Base-by-base conservation (phyloP, 768 basidiomycete species). In the Rickenella mellea region DNA sequence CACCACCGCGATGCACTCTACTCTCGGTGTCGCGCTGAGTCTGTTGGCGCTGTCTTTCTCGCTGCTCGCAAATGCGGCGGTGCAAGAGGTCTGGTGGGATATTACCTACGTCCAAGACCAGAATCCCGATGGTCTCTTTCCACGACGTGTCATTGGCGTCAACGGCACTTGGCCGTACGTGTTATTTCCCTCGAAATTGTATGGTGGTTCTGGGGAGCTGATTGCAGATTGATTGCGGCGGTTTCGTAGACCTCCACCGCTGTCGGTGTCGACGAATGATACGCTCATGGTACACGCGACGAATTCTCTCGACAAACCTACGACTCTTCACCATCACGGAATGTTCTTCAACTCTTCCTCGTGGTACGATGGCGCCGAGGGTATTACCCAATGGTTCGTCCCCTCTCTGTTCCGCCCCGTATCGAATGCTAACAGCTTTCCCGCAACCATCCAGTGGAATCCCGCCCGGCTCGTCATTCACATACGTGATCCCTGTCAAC, bases 151-250 rank as follows among this genome's bases (percentile, higher is more conserved):
- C 39, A 76, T 96, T 39, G 92, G 92, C 41, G 78, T 96, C 39
- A 97, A 97, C 55, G 77, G 79, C 15, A 83, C 86, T 5, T 98
- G 93, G 94, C 93, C 93, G 83, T 92, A 60, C 58, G 89, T 69
- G 15, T 39, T 40, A 12, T 29, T 41, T 36, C 15, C 6, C 15
- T 8, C 28, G 12, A 19, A 3, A 5, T 17, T 19, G 19, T 3
- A 17, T 36, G 19, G 4, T 3, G 6, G 3, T 19, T 32, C n/a
- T n/a, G n/a, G n/a, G n/a, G n/a, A 1, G 4, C 14, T 1, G 3
- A 10, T 19, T 36, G 3, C 4, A 36, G n/a, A n/a, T n/a, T n/a
- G n/a, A n/a, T n/a, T n/a, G n/a, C n/a, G n/a, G n/a, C n/a, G n/a
- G n/a, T n/a, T n/a, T n/a, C n/a, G 45, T n/a, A 92, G 88, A 21